Conservation (phyloP, 108 stramenopile species). For the Seminavis robusta region DNA sequence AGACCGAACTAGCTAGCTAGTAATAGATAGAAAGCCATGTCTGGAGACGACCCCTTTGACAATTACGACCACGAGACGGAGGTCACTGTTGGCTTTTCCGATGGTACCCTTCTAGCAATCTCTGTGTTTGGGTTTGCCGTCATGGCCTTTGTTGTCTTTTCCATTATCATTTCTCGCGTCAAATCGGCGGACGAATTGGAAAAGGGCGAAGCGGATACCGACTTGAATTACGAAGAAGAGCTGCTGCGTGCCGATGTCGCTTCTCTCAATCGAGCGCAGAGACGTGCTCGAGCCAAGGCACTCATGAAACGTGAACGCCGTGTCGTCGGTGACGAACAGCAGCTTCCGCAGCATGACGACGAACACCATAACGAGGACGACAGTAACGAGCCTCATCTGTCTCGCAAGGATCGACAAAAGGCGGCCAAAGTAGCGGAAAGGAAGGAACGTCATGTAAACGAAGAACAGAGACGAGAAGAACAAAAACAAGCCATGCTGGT, state of each 20-base stretch:
- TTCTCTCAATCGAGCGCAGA: slow-evolving; percentile 56
- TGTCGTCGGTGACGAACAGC: neutral
- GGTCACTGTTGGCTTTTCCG: neutral
- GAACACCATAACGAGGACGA: slow-evolving; percentile 4
- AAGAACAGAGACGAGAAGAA: slow-evolving; percentile 41
- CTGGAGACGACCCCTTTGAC: no score
- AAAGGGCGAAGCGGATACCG: slow-evolving; percentile 15
- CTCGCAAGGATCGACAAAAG: slow-evolving; percentile 65
- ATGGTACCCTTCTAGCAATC: neutral
- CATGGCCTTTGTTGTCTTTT: neutral
- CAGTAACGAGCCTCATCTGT: slow-evolving; percentile 10
- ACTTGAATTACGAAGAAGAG: slow-evolving; percentile 36
- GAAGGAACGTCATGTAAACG: slow-evolving; percentile 47
- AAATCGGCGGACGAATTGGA: slow-evolving; percentile 28
- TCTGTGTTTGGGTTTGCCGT: neutral
- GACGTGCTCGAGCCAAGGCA: slow-evolving; percentile 57
- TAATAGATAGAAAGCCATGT: no score
- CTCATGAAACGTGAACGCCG: slow-evolving; percentile 62
- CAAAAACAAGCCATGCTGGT: slow-evolving; percentile 28
- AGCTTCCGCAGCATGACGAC: slow-evolving; percentile 2
- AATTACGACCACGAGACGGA: no score
- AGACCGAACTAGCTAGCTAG: no score
- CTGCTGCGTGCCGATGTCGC: slow-evolving; percentile 55
- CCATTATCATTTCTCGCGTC: slow-evolving; percentile 16
- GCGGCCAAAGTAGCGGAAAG: slow-evolving; percentile 58